These are phyloP conservation scores for Cystobasidium slooffiae DNA, from an alignment of 1,284 basidiomycete species.

Conservation along the genomic window DNA sequence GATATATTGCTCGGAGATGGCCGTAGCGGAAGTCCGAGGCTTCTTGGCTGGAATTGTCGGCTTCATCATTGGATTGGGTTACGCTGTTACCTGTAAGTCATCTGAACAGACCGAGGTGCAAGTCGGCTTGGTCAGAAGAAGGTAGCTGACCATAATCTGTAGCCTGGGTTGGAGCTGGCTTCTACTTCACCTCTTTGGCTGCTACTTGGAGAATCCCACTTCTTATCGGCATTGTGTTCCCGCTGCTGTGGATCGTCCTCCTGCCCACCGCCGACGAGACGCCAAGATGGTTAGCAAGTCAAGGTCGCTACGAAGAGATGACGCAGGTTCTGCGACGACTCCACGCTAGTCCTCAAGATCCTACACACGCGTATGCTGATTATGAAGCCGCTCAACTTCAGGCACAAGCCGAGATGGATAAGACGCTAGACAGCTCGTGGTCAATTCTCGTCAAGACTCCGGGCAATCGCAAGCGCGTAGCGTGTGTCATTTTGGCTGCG, in stretches of 20 bases:
- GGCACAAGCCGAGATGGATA: conserved; percentile 6
- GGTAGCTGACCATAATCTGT: not conserved
- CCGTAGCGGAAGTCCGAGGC: conserved; percentile 4
- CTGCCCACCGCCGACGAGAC: not conserved
- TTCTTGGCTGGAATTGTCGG: conserved; percentile 2
- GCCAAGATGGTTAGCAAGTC: not conserved
- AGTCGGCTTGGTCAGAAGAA: not conserved
- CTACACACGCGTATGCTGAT: conserved; percentile 4
- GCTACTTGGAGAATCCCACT: conserved; percentile 9
- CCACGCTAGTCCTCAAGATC: conserved; percentile 3
- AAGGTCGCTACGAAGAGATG: not conserved
- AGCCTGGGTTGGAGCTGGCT: conserved; percentile 1
- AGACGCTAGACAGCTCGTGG: conserved; percentile 4
- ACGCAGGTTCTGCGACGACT: not conserved
- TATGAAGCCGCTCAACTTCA: conserved; percentile 4
- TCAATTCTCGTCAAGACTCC: not conserved
- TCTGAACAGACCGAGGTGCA: not conserved
- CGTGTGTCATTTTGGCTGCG: not conserved
- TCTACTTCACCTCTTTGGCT: not conserved
- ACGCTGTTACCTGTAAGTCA: conserved; percentile 1
- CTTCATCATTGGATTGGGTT: not conserved
- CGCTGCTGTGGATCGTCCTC: conserved; percentile 2
- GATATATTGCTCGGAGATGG: conserved; percentile 1
- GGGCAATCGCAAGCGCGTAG: not conserved
- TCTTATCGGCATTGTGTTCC: not conserved